Conservation (phyloP, 768 basidiomycete genomes). For the Calocera cornea region DNA sequence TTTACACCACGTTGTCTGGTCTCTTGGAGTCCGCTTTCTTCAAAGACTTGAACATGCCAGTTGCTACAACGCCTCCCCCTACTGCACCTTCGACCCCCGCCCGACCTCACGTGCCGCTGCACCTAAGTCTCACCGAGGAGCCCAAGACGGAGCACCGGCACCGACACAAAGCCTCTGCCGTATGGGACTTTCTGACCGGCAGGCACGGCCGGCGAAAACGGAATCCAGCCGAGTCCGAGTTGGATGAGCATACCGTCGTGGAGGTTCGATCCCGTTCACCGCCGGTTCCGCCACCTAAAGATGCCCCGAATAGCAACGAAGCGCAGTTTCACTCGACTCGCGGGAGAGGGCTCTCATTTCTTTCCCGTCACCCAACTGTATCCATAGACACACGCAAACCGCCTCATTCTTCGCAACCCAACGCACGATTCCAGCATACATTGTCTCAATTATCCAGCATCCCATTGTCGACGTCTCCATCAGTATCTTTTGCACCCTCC, state of each 20-base stretch:
- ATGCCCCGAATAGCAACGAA: background rate
- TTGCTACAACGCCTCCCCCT: conserved; percentile 16
- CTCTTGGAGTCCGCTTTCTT: conserved; percentile 49
- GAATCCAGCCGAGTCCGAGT: background rate
- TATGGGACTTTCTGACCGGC: background rate
- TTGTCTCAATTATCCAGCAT: background rate
- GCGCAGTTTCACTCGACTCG: background rate
- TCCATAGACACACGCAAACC: background rate
- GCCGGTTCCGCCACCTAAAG: background rate
- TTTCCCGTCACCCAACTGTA: background rate
- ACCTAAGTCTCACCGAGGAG: background rate
- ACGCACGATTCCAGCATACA: background rate
- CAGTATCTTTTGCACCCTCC: conserved; percentile 37
- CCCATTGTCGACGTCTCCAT: conserved; percentile 42
- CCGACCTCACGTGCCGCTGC: background rate
- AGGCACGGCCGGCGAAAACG: background rate
- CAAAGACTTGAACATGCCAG: conserved; percentile 35
- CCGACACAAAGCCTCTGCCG: background rate
- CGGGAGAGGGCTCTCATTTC: background rate
- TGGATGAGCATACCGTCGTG: background rate
- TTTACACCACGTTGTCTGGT: conserved; percentile 44
- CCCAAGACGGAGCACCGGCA: background rate
- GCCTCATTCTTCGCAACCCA: background rate
- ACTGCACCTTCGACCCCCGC: background rate
- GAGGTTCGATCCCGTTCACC: background rate